These are phyloP conservation scores for Ochromonas danica DNA, from an alignment of 108 stramenopile species.

Conservation along the genomic window DNA sequence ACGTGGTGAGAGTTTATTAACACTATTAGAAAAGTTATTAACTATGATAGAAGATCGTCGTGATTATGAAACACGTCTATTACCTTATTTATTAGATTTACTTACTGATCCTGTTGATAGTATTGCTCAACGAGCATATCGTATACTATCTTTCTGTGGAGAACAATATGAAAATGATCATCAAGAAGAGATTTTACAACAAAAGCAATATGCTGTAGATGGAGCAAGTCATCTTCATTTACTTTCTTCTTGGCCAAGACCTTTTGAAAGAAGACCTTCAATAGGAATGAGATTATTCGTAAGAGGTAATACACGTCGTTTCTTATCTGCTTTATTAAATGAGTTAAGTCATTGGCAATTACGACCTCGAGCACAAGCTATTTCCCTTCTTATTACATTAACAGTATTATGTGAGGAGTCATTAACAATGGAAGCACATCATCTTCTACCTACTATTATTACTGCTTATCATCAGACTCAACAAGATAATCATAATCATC, in stretches of 20 bases:
- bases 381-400: not conserved
- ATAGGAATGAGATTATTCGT: slow-evolving; percentile 70
- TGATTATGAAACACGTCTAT: slow-evolving; percentile 70
- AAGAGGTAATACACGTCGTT: slow-evolving; percentile 62
- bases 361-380: slow-evolving; percentile 42
- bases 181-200: slow-evolving; percentile 66
- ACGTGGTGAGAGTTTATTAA: slow-evolving; percentile 51
- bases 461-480: slow-evolving; percentile 4
- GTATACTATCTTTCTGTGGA: slow-evolving; percentile 57
- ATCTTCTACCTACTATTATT: not conserved
- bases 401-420: slow-evolving; percentile 60
- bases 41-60: slow-evolving; percentile 67
- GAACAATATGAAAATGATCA: slow-evolving; percentile 66
- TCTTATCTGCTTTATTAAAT: slow-evolving; percentile 63
- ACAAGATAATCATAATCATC: not conserved
- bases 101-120: slow-evolving; percentile 51
- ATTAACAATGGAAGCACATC: slow-evolving; percentile 47
- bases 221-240: slow-evolving; percentile 55
- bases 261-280: slow-evolving; percentile 63
- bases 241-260: slow-evolving; percentile 54
- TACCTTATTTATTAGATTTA: slow-evolving; percentile 70
- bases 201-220: slow-evolving; percentile 69
- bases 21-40: slow-evolving; percentile 63
- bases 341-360: slow-evolving; percentile 65
- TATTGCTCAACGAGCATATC: not conserved